A percentile compares a stretch with the other conserved stretches of the same genome.
Evolutionary conservation across 2,329 filamentous ascomycete genomes (phyloP).

Genomic region (Dothistroma septosporum): DNA sequence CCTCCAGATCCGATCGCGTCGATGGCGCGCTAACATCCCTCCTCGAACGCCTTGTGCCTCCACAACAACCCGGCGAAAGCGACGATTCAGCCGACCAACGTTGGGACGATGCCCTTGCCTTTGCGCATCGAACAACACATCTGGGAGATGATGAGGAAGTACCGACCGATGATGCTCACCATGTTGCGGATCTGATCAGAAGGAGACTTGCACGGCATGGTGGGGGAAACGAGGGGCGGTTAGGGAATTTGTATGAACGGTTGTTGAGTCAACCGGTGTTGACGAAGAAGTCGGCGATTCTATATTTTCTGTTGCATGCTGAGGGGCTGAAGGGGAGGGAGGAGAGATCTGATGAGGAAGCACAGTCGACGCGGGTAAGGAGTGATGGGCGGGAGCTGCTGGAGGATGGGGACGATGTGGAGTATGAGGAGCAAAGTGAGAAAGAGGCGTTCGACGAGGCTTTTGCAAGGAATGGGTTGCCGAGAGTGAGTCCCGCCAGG

Average conservation of each 20-base stretch:
- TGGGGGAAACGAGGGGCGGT: conserved; percentile 71
- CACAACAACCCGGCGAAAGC: conserved; percentile 58
- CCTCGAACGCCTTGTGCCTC: conserved; percentile 68
- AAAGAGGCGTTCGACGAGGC: conserved; percentile 44
- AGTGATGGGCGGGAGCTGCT: conserved; percentile 5
- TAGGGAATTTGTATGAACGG: conserved; percentile 85
- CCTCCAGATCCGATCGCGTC: conserved; percentile 55
- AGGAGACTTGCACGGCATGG: conserved; percentile 72
- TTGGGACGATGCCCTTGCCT: conserved; percentile 58
- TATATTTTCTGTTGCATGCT: conserved; percentile 83
- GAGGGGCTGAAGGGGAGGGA: conserved; percentile 49
- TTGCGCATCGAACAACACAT: conserved; percentile 48
- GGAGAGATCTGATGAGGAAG: conserved; percentile 6
- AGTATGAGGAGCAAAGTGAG: conserved; percentile 7
- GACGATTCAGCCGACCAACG: conserved; percentile 65
- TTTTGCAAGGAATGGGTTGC: conserved; percentile 45
- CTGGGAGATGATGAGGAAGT: conserved; percentile 46
- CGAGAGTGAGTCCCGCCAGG: conserved; percentile 34
- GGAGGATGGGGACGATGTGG: conserved; percentile 15
- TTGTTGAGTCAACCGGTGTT: conserved; percentile 87
- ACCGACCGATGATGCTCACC: conserved; percentile 69
- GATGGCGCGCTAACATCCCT: conserved; percentile 75
- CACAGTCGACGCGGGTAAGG: conserved; percentile 8
- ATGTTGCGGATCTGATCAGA: conserved; percentile 90
- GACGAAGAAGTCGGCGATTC: conserved; percentile 93